Conservation (phyloP, 768 basidiomycete genomes). For the Panus rudis region DNA sequence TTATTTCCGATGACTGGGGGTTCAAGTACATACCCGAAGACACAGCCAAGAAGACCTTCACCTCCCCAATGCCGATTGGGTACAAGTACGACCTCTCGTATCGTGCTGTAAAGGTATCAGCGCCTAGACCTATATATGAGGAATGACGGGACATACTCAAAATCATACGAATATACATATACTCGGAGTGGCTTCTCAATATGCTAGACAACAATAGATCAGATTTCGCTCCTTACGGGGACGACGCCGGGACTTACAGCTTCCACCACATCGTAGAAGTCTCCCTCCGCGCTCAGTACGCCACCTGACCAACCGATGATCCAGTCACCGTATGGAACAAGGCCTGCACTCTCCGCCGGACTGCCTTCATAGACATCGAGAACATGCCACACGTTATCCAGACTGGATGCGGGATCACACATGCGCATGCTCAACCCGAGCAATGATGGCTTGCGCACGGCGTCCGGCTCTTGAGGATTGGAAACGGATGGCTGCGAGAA, state of each 20-base stretch:
- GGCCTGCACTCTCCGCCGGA: slow-evolving; percentile 92
- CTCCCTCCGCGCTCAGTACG: slow-evolving; percentile 81
- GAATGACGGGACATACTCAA: slow-evolving; percentile 59
- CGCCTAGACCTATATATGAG: neutral
- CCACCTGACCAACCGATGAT: slow-evolving; percentile 93
- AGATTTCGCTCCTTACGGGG: neutral
- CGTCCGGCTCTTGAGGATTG: slow-evolving; percentile 31
- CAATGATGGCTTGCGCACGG: slow-evolving; percentile 70
- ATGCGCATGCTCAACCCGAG: slow-evolving; percentile 91
- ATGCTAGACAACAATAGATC: slow-evolving; percentile 44
- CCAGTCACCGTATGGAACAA: slow-evolving; percentile 85
- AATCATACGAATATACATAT: slow-evolving; percentile 95
- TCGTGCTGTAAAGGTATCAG: slow-evolving; percentile 45
- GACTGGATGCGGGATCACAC: slow-evolving; percentile 81
- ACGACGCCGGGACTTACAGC: slow-evolving; percentile 44
- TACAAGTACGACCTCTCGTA: slow-evolving; percentile 89
- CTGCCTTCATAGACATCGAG: slow-evolving; percentile 94
- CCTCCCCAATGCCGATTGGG: slow-evolving; percentile 98
- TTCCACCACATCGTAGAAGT: slow-evolving; percentile 96
- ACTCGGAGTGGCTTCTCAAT: slow-evolving; percentile 89
- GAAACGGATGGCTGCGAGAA: slow-evolving; percentile 31
- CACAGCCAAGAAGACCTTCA: slow-evolving; percentile 89
- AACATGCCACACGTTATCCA: slow-evolving; percentile 97
- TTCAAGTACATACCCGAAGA: slow-evolving; percentile 70
- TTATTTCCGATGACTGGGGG: too few relatives aligned